Conservation (phyloP, 345 rosid genomes). For the Citrus sp. region DNA sequence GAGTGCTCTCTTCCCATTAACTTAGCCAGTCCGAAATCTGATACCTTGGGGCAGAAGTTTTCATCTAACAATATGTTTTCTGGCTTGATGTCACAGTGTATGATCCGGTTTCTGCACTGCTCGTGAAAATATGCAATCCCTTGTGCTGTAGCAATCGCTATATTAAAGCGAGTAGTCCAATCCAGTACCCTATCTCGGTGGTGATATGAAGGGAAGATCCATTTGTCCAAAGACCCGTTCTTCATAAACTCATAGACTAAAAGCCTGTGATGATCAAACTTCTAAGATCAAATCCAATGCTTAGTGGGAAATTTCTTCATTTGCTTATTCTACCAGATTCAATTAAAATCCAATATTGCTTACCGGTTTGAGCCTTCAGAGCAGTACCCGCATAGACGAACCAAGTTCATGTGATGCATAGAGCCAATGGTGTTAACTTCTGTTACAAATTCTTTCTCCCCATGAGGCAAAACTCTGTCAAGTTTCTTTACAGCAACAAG, state of each 20-base stretch:
- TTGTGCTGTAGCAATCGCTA: slow-evolving; percentile 61
- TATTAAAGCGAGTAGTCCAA: slow-evolving; percentile 60
- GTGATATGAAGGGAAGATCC: slow-evolving; percentile 54
- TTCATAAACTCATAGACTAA: slow-evolving; percentile 79
- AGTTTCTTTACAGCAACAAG: slow-evolving; percentile 71
- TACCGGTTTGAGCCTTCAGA: slow-evolving; percentile 74
- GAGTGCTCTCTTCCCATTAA: slow-evolving; percentile 76
- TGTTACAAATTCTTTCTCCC: slow-evolving; percentile 65
- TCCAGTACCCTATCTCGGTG: slow-evolving; percentile 31
- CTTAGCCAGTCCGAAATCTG: slow-evolving; percentile 74
- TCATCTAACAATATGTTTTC: slow-evolving; percentile 65
- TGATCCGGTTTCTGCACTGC: slow-evolving; percentile 65
- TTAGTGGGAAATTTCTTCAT: neutral
- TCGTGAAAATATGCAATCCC: slow-evolving; percentile 79
- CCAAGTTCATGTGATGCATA: slow-evolving; percentile 84
- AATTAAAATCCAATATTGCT: neutral
- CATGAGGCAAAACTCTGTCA: slow-evolving; percentile 63
- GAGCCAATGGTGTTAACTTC: slow-evolving; percentile 86
- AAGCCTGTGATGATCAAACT: slow-evolving; percentile 36
- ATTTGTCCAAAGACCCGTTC: slow-evolving; percentile 70
- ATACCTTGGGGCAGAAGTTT: slow-evolving; percentile 59
- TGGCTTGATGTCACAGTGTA: slow-evolving; percentile 74
- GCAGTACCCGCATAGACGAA: slow-evolving; percentile 73
- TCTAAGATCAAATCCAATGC: neutral
- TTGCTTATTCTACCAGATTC: neutral